A percentile compares a stretch with the other conserved stretches of the same genome.
These are phyloP conservation scores for Leccinum subspadiceum DNA, from an alignment of 1,284 basidiomycete species.

Conservation along the genomic window DNA sequence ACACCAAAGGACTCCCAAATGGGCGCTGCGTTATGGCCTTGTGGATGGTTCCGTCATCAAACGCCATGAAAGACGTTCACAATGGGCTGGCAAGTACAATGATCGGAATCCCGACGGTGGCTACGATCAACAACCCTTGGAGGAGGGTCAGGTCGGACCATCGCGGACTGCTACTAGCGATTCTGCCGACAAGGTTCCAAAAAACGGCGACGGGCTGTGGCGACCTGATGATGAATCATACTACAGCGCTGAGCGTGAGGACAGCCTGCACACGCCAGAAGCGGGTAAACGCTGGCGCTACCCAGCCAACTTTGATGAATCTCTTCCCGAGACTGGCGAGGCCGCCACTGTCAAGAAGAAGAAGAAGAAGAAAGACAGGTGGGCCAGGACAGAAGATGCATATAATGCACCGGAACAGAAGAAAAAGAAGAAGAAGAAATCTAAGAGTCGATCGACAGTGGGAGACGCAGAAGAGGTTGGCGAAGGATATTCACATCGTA, in stretches of 20 bases:
- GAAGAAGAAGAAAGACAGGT: slow-evolving; percentile 78
- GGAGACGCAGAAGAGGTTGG: slow-evolving; percentile 41
- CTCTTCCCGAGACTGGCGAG: slow-evolving; percentile 41
- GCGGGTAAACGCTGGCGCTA: slow-evolving; percentile 69
- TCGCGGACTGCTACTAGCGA: slow-evolving; percentile 11
- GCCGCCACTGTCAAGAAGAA: slow-evolving; percentile 56
- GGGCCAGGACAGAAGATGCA: slow-evolving; percentile 81
- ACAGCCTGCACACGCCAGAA: slow-evolving; percentile 31
- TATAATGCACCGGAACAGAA: slow-evolving; percentile 52
- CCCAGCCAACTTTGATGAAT: slow-evolving; percentile 76
- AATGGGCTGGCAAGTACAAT: slow-evolving; percentile 86
- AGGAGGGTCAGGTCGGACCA: slow-evolving; percentile 66
- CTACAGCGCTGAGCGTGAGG: slow-evolving; percentile 51
- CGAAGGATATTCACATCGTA: slow-evolving; percentile 40
- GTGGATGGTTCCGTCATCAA: slow-evolving; percentile 75
- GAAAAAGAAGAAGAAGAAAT: slow-evolving; percentile 51
- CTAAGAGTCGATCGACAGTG: slow-evolving; percentile 49
- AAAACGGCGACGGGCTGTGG: slow-evolving; percentile 58
- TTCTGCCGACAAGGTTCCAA: slow-evolving; percentile 25
- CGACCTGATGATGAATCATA: slow-evolving; percentile 68
- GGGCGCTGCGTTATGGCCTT: slow-evolving; percentile 88
- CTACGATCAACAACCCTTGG: slow-evolving; percentile 69
- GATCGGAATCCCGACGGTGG: slow-evolving; percentile 77
- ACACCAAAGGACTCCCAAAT: slow-evolving; percentile 87
- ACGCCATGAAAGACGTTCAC: slow-evolving; percentile 75